Conservation (phyloP, 352 stramenopile genomes). For the Globisporangium parvum region DNA sequence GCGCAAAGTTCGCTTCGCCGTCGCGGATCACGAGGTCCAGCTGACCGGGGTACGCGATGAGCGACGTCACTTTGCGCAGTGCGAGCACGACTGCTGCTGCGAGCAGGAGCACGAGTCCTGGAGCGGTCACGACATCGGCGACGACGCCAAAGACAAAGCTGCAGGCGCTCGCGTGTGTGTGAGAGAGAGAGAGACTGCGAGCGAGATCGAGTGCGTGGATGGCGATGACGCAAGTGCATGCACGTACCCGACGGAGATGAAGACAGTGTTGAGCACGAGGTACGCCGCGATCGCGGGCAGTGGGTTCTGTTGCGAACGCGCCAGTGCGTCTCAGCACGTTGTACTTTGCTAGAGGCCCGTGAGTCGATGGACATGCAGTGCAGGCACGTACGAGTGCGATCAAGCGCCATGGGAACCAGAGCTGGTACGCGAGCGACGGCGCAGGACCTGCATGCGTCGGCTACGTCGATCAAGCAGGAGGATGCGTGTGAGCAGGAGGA, state of each 20-base stretch:
- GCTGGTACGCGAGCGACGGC: slow-evolving; percentile 45
- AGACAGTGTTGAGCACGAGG: slow-evolving; percentile 45
- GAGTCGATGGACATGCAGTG: background rate
- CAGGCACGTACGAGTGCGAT: slow-evolving; percentile 35
- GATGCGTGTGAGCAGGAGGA: background rate
- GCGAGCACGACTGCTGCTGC: slow-evolving; percentile 21
- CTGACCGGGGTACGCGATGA: slow-evolving; percentile 71
- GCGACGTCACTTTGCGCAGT: slow-evolving; percentile 42
- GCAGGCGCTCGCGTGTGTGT: background rate
- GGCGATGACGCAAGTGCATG: background rate
- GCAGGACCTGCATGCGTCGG: background rate
- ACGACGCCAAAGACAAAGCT: slow-evolving; percentile 48
- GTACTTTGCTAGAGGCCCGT: background rate
- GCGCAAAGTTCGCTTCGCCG: slow-evolving; percentile 69
- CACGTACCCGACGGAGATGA: slow-evolving; percentile 45
- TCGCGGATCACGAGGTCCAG: slow-evolving; percentile 73
- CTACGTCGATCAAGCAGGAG: background rate
- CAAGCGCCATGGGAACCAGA: slow-evolving; percentile 69
- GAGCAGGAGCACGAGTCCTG: slow-evolving; percentile 47
- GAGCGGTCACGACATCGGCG: slow-evolving; percentile 37
- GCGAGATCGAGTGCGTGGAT: background rate
- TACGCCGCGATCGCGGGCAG: slow-evolving; percentile 45
- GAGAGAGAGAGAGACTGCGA: background rate
- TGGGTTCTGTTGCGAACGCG: slow-evolving; percentile 35
- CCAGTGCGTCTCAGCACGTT: background rate